Evolutionary conservation across 2,329 filamentous ascomycete genomes (phyloP), one percentile per base, ranked within the genome.

Genomic region (Paramyrothecium sp.): DNA sequence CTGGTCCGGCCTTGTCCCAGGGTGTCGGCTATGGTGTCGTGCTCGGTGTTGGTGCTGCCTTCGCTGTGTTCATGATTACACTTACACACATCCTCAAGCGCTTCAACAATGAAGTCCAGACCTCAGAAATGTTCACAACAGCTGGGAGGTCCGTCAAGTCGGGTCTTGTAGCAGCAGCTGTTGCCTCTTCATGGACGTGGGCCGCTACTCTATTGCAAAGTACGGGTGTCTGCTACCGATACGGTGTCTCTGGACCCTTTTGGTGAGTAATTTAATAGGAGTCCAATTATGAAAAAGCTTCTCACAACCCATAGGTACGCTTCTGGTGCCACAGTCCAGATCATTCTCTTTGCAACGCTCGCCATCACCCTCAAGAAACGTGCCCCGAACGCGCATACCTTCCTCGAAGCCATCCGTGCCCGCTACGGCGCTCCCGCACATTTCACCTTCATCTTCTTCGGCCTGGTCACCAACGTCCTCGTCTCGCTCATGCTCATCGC

Each of bases 171-270:
- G 90, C 91, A 12, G 90, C 91, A 5, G 92, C 92, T 17, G 92
- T 97, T n/a, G 91, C 96, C 3, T 93, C 89, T 17, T 92, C 89
- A 5, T 97, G 93, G 92, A 96, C 92, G 0, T 96, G 92, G 92
- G 92, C 91, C 1, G 92, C 91, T 21, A 95, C 91, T 0, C 78
- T 94, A 2, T 80, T 95, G 2, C 91, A 95, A 68, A 90, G 86
- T 2, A 88, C 90, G 1, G 85, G 87, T n/a, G 89, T 96, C 19
- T 91, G 90, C 60, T 96, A 96, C 72, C 80, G 85, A 60, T 94
- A 94, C 68, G 90, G 87, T 13, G 81, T 90, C 44, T 81, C 83
- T 0, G 86, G 85, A 16, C 76, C 77, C 11, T 81, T 82, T 50
- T 85, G 81, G 82, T 52, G 19, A 38, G 50, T 26, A 33, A n/a